Base-by-base conservation (phyloP, 2,329 filamentous ascomycete genomes). In the Phyllachora maydis region DNA sequence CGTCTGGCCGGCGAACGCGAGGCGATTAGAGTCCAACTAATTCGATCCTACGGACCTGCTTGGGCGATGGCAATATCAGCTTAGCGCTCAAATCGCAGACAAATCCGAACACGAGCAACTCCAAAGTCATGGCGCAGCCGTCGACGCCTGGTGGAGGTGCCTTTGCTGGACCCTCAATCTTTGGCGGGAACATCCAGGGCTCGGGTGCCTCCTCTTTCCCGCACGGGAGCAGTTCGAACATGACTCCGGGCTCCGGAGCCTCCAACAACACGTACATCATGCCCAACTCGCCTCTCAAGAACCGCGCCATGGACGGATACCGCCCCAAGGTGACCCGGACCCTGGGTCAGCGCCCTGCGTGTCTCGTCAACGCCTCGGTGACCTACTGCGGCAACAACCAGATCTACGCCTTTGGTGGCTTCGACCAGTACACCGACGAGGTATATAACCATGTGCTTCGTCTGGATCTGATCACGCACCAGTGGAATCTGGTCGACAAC, bases 311-410 rank as follows among this genome's bases (percentile, higher is more conserved):
- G 26, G 81, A 90, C 42, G 70, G 69, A 32, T 90, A 91, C 48
- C 72, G 75, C 23, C 85, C 85, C 17, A 77, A 73, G 43, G 77
- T 92, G 30, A 85, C 65, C 18, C 70, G 73, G 38, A 78, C 75
- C 8, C 56, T 76, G 23, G 76, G 76, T 22, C 71, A 79, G 49
- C 68, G 83, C 34, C 88, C 88, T 18, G 83, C 88, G 17, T 95
- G 85, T 42, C 61, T 98, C 23, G 85, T 98, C 35, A 98, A 98
- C 56, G 88, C 88, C 24, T 95, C 88, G 1, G 85, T 95, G 30
- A 98, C 88, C n/a, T 93, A 92, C 46, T 92, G 88, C 40, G 83
- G 83, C 29, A 88, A 92, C 50, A 88, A 95, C 45, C 72, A 88
- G 47, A 95, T 98, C 37, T 95, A 90, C 49, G 88, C 85, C 8